Percentiles rank a stretch among this genome's conserved stretches.
Evolutionary conservation across 163 green algal genomes (phyloP).

Genomic region (Volvox carteri): DNA sequence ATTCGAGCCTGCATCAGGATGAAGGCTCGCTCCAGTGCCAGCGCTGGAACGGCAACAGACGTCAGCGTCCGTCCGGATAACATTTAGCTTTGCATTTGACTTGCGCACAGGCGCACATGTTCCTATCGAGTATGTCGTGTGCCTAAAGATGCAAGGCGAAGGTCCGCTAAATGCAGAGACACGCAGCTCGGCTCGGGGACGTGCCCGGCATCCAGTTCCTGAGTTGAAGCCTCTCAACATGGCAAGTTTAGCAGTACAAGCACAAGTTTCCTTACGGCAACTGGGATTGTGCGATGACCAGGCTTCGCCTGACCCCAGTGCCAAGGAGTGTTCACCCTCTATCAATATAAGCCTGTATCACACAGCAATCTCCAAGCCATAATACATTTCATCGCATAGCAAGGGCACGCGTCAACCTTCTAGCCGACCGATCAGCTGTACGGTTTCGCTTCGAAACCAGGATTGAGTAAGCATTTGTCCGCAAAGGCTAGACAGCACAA

Average conservation of each 20-base stretch:
- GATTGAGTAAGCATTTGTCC: conserved; percentile 1
- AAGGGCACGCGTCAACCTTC: not conserved
- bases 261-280: not conserved
- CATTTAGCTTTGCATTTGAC: not conserved
- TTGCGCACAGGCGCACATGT: not conserved
- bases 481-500: too few relatives aligned
- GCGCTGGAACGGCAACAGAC: not conserved
- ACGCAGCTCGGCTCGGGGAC: conserved; percentile 4
- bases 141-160: not conserved
- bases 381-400: not conserved
- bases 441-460: conserved; percentile 7
- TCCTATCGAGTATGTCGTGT: not conserved
- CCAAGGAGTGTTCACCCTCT: not conserved
- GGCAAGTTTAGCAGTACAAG: not conserved
- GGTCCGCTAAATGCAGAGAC: not conserved
- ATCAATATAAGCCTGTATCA: not conserved
- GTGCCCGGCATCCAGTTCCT: not conserved
- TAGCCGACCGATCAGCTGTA: conserved; percentile 11
- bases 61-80: not conserved
- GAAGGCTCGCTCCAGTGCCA: not conserved
- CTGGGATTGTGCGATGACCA: not conserved
- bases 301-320: not conserved
- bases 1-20: conserved; percentile 20
- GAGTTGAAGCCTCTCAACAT: not conserved
- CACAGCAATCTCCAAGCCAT: not conserved